Evolutionary conservation across 2,329 filamentous ascomycete species (phyloP).

Genomic region (Hortaea sp.): DNA sequence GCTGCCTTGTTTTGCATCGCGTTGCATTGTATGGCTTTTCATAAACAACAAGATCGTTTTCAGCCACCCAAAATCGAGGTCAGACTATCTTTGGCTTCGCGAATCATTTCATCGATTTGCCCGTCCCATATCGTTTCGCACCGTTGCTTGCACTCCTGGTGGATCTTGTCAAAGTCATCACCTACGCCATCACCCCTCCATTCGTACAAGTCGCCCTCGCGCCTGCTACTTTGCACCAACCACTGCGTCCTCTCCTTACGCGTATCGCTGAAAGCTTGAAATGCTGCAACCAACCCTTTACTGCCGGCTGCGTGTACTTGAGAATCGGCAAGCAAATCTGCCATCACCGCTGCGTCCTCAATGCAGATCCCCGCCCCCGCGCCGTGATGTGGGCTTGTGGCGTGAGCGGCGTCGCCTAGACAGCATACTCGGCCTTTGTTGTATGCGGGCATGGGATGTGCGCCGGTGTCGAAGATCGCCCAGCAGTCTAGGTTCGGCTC

Average conservation of each 20-base stretch:
- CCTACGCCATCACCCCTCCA: slow-evolving; percentile 24
- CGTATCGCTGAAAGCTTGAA: slow-evolving; percentile 30
- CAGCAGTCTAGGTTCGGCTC: slow-evolving; percentile 13
- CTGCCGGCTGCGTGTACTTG: slow-evolving; percentile 6
- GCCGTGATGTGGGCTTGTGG: slow-evolving; percentile 25
- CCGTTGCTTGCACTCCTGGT: slow-evolving; percentile 1
- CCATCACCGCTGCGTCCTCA: slow-evolving; percentile 22
- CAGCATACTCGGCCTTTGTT: slow-evolving; percentile 30
- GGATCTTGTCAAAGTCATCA: slow-evolving; percentile 26
- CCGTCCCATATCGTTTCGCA: slow-evolving; percentile 2
- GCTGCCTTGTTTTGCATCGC: no score
- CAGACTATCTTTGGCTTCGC: not conserved
- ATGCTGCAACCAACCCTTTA: slow-evolving; percentile 24
- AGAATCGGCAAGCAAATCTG: slow-evolving; percentile 15
- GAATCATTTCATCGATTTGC: slow-evolving; percentile 3
- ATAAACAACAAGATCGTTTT: not conserved
- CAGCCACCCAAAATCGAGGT: not conserved
- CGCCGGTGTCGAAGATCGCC: slow-evolving; percentile 31
- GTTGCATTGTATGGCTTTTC: no score
- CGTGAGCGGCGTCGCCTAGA: slow-evolving; percentile 39
- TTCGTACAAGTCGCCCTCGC: slow-evolving; percentile 32
- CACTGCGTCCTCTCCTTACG: slow-evolving; percentile 35
- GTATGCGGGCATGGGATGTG: slow-evolving; percentile 32
- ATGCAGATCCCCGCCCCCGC: slow-evolving; percentile 20
- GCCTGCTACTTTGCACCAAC: slow-evolving; percentile 32